phyloP scores from a whole-genome alignment of 305 asterid species.

The Fraxinus dipetala region DNA sequence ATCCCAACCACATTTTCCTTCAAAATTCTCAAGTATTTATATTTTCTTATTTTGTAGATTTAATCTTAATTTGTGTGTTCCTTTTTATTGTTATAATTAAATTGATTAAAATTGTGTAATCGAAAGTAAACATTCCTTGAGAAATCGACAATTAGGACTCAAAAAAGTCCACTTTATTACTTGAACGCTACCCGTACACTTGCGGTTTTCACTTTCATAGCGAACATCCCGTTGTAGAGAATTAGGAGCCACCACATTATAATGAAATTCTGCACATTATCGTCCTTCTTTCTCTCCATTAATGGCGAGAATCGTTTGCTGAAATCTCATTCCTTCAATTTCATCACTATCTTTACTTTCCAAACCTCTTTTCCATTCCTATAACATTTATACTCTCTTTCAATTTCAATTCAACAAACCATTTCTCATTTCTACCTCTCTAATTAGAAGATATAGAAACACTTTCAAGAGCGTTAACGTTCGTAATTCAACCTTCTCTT shows the following conservation, averaged over 20 bases:
- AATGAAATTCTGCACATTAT: background rate
- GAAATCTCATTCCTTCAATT: slow-evolving; percentile 56
- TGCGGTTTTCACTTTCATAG: no score
- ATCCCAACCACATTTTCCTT: no score
- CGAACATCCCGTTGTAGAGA: background rate
- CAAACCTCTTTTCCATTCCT: background rate
- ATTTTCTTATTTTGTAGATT: no score
- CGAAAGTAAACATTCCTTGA: no score
- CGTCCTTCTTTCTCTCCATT: background rate
- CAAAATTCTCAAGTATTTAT: no score
- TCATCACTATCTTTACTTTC: slow-evolving; percentile 24
- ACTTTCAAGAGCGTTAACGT: background rate
- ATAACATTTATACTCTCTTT: background rate
- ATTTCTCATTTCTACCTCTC: background rate
- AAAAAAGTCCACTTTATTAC: no score
- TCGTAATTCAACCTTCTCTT: slow-evolving; percentile 20
- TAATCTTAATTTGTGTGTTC: no score
- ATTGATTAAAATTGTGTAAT: no score
- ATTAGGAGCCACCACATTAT: slow-evolving; percentile 21
- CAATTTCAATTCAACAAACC: background rate
- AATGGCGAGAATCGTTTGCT: slow-evolving; percentile 68
- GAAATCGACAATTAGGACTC: no score
- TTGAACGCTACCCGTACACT: no score
- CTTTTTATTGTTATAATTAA: no score
- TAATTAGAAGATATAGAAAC: background rate